Conservation (phyloP, 2,329 filamentous ascomycete species). For the Fusarium stilboides region DNA sequence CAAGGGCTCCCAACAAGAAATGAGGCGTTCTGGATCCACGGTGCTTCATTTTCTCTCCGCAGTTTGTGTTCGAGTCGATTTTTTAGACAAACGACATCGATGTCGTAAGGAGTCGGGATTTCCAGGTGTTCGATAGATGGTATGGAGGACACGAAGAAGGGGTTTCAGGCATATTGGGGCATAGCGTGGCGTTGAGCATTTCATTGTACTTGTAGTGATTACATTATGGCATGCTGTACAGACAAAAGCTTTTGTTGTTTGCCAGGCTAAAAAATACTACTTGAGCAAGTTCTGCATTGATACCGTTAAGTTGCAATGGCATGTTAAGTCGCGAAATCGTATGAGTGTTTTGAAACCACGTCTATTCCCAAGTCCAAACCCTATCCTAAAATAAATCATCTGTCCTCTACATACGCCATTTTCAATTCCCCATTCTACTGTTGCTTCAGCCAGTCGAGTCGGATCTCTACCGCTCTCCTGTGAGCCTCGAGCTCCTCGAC, state of each 20-base stretch:
- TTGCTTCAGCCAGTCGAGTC: slow-evolving; percentile 69
- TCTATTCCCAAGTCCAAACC: slow-evolving; percentile 28
- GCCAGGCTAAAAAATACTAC: slow-evolving; percentile 37
- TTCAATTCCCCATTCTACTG: slow-evolving; percentile 42
- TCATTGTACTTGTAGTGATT: slow-evolving; percentile 41
- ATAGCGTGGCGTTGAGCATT: slow-evolving; percentile 56
- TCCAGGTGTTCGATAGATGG: background rate
- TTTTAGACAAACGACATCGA: slow-evolving; percentile 16
- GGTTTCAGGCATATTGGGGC: slow-evolving; percentile 41
- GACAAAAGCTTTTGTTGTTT: slow-evolving; percentile 40
- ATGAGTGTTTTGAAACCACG: slow-evolving; percentile 16
- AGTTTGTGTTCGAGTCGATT: slow-evolving; percentile 5
- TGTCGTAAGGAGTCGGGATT: background rate
- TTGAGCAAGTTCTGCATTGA: slow-evolving; percentile 24
- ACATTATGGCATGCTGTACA: slow-evolving; percentile 41
- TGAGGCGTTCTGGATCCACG: slow-evolving; percentile 37
- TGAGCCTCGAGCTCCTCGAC: slow-evolving; percentile 97
- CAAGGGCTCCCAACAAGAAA: slow-evolving; percentile 25
- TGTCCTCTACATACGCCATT: slow-evolving; percentile 32
- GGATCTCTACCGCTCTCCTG: slow-evolving; percentile 88
- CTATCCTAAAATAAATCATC: slow-evolving; percentile 30
- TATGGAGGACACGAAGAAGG: slow-evolving; percentile 5
- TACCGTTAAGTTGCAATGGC: background rate
- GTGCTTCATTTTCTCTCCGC: background rate
- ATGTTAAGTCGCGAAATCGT: background rate